These are phyloP conservation scores for Oryza glumipatula DNA, from an alignment of 176 grass and related monocot species.

Conservation along the genomic window DNA sequence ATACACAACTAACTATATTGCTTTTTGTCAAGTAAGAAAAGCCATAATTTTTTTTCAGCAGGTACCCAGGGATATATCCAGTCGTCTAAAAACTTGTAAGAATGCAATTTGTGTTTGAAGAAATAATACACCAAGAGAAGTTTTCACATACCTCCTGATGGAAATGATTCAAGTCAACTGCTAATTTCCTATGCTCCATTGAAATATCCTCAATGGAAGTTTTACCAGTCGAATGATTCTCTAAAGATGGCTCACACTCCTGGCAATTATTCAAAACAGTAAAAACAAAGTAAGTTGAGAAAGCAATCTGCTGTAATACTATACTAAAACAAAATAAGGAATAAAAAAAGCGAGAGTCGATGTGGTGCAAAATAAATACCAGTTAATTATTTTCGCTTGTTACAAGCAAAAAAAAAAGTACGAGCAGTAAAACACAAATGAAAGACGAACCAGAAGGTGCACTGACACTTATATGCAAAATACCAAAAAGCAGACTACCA, in stretches of 20 bases:
- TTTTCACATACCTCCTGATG: slow-evolving; percentile 82
- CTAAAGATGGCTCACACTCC: slow-evolving; percentile 35
- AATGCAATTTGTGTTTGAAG: slow-evolving; percentile 7
- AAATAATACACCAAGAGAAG: slow-evolving; percentile 26
- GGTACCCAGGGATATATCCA: neutral
- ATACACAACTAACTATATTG: neutral
- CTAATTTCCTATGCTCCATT: slow-evolving; percentile 73
- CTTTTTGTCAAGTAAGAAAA: neutral
- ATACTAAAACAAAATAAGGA: slow-evolving; percentile 14
- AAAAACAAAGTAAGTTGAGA: slow-evolving; percentile 33
- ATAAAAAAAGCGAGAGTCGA: neutral
- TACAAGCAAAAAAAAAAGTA: slow-evolving; percentile 3
- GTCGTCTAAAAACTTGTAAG: slow-evolving; percentile 18
- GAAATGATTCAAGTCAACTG: slow-evolving; percentile 66
- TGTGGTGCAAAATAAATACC: slow-evolving; percentile 30
- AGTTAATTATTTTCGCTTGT: neutral
- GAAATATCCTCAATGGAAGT: slow-evolving; percentile 61
- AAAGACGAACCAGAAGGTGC: neutral
- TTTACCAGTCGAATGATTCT: slow-evolving; percentile 38
- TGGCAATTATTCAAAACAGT: slow-evolving; percentile 50
- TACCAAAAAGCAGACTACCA: neutral
- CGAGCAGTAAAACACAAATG: slow-evolving; percentile 13
- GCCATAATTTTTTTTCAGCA: slow-evolving; percentile 7
- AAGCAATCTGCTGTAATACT: slow-evolving; percentile 16
- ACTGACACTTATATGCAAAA: slow-evolving; percentile 13